Conservation (phyloP, 2,329 filamentous ascomycete genomes). For the Fusarium sp. region DNA sequence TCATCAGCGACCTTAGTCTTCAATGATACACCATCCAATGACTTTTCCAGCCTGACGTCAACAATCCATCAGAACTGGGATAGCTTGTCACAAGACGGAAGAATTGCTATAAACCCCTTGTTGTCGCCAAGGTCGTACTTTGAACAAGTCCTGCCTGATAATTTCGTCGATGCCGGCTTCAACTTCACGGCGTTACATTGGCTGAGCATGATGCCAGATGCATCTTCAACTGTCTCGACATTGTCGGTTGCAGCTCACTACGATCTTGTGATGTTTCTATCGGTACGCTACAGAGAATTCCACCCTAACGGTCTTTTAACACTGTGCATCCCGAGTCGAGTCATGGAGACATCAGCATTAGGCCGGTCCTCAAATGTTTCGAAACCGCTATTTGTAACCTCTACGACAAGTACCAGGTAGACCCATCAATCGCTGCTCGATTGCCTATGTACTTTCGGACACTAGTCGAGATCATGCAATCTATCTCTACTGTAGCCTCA, state of each 20-base stretch:
- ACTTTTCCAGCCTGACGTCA: not conserved
- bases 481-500: not conserved
- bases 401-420: not conserved
- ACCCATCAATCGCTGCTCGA: not conserved
- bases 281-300: not conserved
- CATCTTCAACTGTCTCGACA: not conserved
- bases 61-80: not conserved
- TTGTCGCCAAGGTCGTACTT: not conserved
- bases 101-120: not conserved
- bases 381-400: not conserved
- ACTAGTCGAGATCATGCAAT: fast-evolving
- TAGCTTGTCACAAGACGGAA: fast-evolving
- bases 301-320: not conserved
- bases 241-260: not conserved
- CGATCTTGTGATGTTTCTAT: not conserved
- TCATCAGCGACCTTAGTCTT: not conserved
- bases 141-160: not conserved
- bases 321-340: not conserved
- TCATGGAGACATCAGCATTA: not conserved
- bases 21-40: not conserved
- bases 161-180: not conserved
- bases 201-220: not conserved
- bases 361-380: not conserved
- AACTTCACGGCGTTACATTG: not conserved
- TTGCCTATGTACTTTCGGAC: not conserved